Evolutionary conservation across 371 early-diverging fungal species (phyloP), one percentile per base, ranked within the genome.

Genomic region (Capniomyces stellatus): DNA sequence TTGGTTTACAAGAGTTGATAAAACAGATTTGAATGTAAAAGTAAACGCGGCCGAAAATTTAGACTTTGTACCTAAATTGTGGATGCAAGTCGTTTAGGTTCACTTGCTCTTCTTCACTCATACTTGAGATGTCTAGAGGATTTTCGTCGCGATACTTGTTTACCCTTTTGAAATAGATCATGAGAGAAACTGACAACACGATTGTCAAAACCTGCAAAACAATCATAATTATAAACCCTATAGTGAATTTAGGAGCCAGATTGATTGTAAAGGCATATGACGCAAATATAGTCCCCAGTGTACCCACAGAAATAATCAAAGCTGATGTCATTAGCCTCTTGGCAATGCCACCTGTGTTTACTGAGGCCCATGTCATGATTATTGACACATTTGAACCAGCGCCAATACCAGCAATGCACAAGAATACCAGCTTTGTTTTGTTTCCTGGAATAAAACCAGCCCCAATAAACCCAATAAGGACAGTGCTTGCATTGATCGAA

Each of bases 51-150:
- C n/a, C n/a, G 40, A 40, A 40, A 40, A 40, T 44, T 54, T 41
- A 54, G 2, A 54, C 22, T 29, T 23, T 44, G 24, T 46, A 54
- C 18, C 54, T 21, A 24, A 54, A 54, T 6, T 54, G 3, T 27
- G 54, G 54, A 25, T 54, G 54, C 2, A 29, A 19, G 40, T 54
- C 44, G 29, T 47, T 46, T 35, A 54, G 10, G 13, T 6, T 23
- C 22, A 30, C 42, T 43, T 46, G 46, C 25, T 54, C 54, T 3
- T 12, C 13, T 30, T 54, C 54, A 15, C 18, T 43, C 13, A 54
- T 23, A 42, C 42, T 40, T 3, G 54, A 54, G 18, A 54, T 12
- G 42, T 41, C 42, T 3, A 28, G n/a, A 18, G 46, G 46, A 29
- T 47, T 35, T 29, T 18, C n/a, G 42, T 54, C 54, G 2, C 54